phyloP scores from a whole-genome alignment of 2,329 filamentous ascomycete genomes.

The Botrytis deweyae region DNA sequence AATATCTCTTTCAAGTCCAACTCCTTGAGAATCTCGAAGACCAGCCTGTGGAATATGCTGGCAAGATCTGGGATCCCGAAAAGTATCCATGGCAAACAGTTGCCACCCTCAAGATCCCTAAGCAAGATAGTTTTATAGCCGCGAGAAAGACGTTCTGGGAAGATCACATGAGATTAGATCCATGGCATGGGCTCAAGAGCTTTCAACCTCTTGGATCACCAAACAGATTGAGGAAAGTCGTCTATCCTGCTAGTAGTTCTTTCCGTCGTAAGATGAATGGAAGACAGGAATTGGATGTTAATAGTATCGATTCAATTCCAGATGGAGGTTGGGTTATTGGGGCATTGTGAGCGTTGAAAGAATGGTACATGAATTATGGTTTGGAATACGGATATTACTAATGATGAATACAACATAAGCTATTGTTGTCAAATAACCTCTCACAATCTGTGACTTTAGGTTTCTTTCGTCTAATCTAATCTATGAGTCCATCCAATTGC shows the following conservation, averaged over 20 bases:
- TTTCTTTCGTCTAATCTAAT: neutral
- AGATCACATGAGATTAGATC: slow-evolving; percentile 45
- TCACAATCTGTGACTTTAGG: neutral
- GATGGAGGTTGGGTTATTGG: slow-evolving; percentile 20
- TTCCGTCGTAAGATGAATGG: slow-evolving; percentile 43
- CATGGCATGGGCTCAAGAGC: slow-evolving; percentile 45
- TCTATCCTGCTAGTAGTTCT: slow-evolving; percentile 43
- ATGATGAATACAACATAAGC: neutral
- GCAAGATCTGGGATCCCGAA: slow-evolving; percentile 46
- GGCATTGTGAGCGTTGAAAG: neutral
- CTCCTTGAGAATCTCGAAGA: slow-evolving; percentile 48
- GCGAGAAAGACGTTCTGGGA: slow-evolving; percentile 46
- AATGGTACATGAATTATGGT: neutral
- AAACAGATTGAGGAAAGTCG: slow-evolving; percentile 43
- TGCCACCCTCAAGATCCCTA: slow-evolving; percentile 43
- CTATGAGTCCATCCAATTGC: neutral
- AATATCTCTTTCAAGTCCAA: slow-evolving; percentile 48
- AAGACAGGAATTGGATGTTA: slow-evolving; percentile 41
- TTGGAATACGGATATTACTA: neutral
- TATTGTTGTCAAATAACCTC: neutral
- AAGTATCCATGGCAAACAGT: slow-evolving; percentile 50
- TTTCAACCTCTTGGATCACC: slow-evolving; percentile 44
- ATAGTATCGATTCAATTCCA: slow-evolving; percentile 43
- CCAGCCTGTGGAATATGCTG: slow-evolving; percentile 47
- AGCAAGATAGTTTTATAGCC: slow-evolving; percentile 45